These are phyloP conservation scores for Hyphopichia burtonii DNA, from an alignment of 1,139 yeast species.

Conservation along the genomic window DNA sequence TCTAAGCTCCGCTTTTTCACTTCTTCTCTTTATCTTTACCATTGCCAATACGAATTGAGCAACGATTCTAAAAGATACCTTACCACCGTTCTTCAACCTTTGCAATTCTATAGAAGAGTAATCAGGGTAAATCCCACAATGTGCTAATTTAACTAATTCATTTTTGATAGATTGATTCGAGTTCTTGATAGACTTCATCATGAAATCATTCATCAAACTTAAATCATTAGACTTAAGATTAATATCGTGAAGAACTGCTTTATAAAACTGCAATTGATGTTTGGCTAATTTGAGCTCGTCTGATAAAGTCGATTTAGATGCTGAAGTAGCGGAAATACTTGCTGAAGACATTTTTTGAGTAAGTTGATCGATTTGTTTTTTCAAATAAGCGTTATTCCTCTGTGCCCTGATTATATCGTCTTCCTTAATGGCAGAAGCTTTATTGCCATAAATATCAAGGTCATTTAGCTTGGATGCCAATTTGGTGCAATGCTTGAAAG, in stretches of 20 bases:
- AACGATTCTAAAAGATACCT: conserved; percentile 28
- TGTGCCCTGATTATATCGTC: conserved; percentile 2
- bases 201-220: conserved; percentile 50
- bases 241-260: conserved; percentile 37
- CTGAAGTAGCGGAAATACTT: conserved; percentile 2
- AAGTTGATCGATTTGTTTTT: conserved; percentile 3
- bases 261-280: conserved; percentile 35
- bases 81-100: conserved; percentile 10
- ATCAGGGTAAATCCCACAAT: conserved; percentile 54
- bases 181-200: conserved; percentile 44
- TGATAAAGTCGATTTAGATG: conserved; percentile 1
- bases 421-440: conserved; percentile 3
- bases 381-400: conserved; percentile 2
- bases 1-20: conserved; percentile 25
- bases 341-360: conserved; percentile 5
- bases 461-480: conserved; percentile 26
- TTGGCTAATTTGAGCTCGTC: conserved; percentile 12
- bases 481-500: conserved; percentile 28
- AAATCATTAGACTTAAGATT: conserved; percentile 47
- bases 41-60: conserved; percentile 58
- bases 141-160: conserved; percentile 44
- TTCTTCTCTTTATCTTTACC: conserved; percentile 48
- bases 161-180: conserved; percentile 38
- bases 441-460: conserved; percentile 7
- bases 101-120: conserved; percentile 21